phyloP scores from a whole-genome alignment of 2,329 filamentous ascomycete genomes.

The Thermothelomyces thermophilus region DNA sequence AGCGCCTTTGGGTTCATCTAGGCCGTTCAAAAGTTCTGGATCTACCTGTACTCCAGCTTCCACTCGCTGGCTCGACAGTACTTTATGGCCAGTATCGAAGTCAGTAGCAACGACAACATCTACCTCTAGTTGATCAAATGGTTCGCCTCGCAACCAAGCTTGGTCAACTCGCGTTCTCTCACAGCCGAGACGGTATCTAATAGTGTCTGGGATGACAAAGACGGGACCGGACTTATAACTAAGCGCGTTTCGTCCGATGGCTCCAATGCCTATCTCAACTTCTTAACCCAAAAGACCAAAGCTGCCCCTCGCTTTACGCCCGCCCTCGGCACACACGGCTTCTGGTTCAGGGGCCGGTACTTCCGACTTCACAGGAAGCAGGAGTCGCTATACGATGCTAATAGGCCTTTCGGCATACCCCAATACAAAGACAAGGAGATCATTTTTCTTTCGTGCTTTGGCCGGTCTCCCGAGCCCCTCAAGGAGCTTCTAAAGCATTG shows the following conservation, averaged over 20 bases:
- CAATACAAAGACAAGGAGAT: conserved; percentile 47
- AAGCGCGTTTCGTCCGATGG: conserved; percentile 34
- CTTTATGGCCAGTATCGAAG: conserved; percentile 46
- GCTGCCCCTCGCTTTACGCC: conserved; percentile 48
- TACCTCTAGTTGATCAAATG: conserved; percentile 54
- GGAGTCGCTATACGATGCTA: conserved; percentile 37
- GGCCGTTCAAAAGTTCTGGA: conserved; percentile 36
- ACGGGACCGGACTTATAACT: conserved; percentile 36
- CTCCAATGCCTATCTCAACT: conserved; percentile 48
- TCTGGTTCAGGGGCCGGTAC: conserved; percentile 48
- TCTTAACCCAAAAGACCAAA: conserved; percentile 51
- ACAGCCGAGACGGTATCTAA: conserved; percentile 50
- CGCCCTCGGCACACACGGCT: conserved; percentile 45
- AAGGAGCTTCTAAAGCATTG: conserved; percentile 49
- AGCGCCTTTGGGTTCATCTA: conserved; percentile 42
- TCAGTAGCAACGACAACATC: conserved; percentile 51
- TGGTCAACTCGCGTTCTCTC: conserved; percentile 45
- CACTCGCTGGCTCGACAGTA: conserved; percentile 35
- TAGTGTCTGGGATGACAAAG: conserved; percentile 53
- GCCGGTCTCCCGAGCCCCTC: conserved; percentile 47
- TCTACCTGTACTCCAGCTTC: conserved; percentile 30
- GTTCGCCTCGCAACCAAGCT: conserved; percentile 46
- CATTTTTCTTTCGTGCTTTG: conserved; percentile 49
- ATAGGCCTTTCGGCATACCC: conserved; percentile 27
- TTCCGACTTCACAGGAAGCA: conserved; percentile 43